A percentile compares a stretch with the other conserved stretches of the same genome.
Evolutionary conservation across 257 asterid genomes (phyloP).

Genomic region (Plectranthus barbatus): DNA sequence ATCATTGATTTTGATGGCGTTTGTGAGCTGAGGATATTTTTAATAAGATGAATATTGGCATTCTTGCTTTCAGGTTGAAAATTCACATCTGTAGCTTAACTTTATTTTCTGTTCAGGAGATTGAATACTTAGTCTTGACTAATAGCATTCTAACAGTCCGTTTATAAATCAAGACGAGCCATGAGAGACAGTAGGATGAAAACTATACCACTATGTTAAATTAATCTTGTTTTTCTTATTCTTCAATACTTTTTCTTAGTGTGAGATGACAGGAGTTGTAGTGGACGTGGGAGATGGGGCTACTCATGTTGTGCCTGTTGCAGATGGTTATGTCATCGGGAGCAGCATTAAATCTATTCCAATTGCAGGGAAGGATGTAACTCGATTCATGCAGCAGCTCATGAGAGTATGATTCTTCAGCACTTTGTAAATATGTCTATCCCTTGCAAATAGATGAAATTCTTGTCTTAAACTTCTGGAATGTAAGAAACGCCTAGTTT

Average conservation of each 20-base stretch:
- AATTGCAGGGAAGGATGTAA: constrained; percentile 80
- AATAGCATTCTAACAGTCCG: not conserved
- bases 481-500: not conserved
- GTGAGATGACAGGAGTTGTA: constrained; percentile 99
- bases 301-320: constrained; percentile 96
- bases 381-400: constrained; percentile 84
- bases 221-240: constrained; percentile 22
- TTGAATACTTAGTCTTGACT: not conserved
- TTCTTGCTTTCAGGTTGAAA: not conserved
- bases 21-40: not conserved
- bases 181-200: not conserved
- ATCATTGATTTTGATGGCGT: not conserved
- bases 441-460: not conserved
- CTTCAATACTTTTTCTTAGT: constrained; percentile 41
- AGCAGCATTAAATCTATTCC: constrained; percentile 97
- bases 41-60: not conserved
- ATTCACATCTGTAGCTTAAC: not conserved
- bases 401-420: constrained; percentile 52
- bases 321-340: constrained; percentile 96
- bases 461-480: not conserved
- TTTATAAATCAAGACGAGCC: constrained; percentile 3
- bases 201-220: constrained; percentile 3
- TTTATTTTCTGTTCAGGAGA: not conserved
- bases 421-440: not conserved
- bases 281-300: constrained; percentile 98